phyloP scores from a whole-genome alignment of 306 rosid genomes.

The cucumber (Cucumis sativus) region Cucumber_9930_V3 NC_026659.2:30542501-30543000 shows the following conservation, averaged over 20 bases:
- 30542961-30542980: not conserved
- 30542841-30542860: not conserved
- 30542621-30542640: conserved; percentile 62
- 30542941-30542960: not conserved
- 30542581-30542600: conserved; percentile 38
- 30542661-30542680: conserved; percentile 66
- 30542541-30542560: not conserved
- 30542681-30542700: conserved; percentile 74
- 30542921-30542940: not conserved
- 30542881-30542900: not conserved
- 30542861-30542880: not conserved
- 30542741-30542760: not conserved
- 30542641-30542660: conserved; percentile 64
- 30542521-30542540: not conserved
- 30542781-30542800: not conserved
- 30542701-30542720: conserved; percentile 80
- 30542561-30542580: not conserved
- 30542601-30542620: conserved; percentile 71
- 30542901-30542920: not conserved
- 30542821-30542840: not conserved
- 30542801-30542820: not conserved
- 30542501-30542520: not conserved
- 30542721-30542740: conserved; percentile 68
- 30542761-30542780: not conserved
- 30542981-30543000: not conserved